Evolutionary conservation across 805 yeast species (phyloP).

Genomic region (Candida krabiensis): DNA sequence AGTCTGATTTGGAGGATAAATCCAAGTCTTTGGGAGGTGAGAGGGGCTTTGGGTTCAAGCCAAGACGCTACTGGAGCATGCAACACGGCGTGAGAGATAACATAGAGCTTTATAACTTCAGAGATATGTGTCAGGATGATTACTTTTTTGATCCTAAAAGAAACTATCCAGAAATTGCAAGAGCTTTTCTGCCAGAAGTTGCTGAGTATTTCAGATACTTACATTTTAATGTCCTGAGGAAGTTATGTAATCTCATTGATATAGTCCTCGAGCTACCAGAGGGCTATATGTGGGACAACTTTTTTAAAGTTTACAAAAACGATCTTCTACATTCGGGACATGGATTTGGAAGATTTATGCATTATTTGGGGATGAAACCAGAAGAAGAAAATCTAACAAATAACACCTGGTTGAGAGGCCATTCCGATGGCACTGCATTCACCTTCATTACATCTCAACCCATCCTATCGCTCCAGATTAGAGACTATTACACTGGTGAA

Average conservation of each 20-base stretch:
- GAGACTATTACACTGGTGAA: conserved; percentile 35
- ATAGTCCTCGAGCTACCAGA: conserved; percentile 45
- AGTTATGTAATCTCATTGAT: conserved; percentile 41
- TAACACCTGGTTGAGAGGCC: conserved; percentile 46
- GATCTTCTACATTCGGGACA: conserved; percentile 37
- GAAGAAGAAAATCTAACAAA: conserved; percentile 33
- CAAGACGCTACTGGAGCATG: conserved; percentile 47
- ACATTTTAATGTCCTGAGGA: conserved; percentile 37
- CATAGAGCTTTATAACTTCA: conserved; percentile 43
- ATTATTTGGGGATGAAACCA: conserved; percentile 34
- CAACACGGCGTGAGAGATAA: conserved; percentile 42
- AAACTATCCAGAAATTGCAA: conserved; percentile 41
- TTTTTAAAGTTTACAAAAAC: conserved; percentile 35
- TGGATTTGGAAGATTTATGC: conserved; percentile 39
- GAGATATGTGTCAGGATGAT: conserved; percentile 38
- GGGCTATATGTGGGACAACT: conserved; percentile 39
- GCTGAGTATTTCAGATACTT: conserved; percentile 37
- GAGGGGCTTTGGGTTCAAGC: conserved; percentile 47
- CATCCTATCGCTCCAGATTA: conserved; percentile 39
- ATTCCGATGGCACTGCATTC: conserved; percentile 42
- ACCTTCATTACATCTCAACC: conserved; percentile 43
- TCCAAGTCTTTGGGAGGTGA: conserved; percentile 40
- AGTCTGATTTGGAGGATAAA: conserved; percentile 24
- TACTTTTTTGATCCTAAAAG: conserved; percentile 28
- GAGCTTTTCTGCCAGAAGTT: conserved; percentile 38